Evolutionary conservation across 495 filamentous ascomycete genomes (phyloP).

Genomic region (Hyaloscypha variabilis): DNA sequence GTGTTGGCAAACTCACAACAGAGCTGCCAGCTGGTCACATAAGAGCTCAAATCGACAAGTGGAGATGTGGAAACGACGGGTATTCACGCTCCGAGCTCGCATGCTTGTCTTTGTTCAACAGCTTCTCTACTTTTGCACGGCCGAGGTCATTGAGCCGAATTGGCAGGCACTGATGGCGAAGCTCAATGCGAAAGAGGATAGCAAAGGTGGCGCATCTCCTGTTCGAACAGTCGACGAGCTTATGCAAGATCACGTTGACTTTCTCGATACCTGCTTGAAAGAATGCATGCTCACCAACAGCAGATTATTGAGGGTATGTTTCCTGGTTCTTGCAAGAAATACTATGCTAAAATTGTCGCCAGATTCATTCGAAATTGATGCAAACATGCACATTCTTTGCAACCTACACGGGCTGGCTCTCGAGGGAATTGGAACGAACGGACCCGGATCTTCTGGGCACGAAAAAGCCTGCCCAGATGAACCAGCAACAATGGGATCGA

Average conservation of each 20-base stretch:
- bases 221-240: constrained; percentile 88
- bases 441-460: constrained; percentile 71
- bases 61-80: constrained; percentile 90
- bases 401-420: constrained; percentile 78
- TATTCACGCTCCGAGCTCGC: constrained; percentile 87
- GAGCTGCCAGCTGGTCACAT: constrained; percentile 82
- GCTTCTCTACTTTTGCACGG: constrained; percentile 92
- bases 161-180: constrained; percentile 91
- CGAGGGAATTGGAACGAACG: constrained; percentile 73
- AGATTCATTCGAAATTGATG: constrained; percentile 97
- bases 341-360: not conserved
- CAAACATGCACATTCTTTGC: constrained; percentile 92
- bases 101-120: constrained; percentile 99
- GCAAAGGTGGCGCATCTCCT: constrained; percentile 42
- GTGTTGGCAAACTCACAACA: constrained; percentile 89
- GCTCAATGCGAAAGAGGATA: constrained; percentile 56
- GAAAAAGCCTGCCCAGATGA: constrained; percentile 53
- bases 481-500: constrained; percentile 52
- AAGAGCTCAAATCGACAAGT: constrained; percentile 71
- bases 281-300: constrained; percentile 99
- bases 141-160: constrained; percentile 97
- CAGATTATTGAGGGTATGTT: constrained; percentile 80
- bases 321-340: not conserved
- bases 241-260: constrained; percentile 99
- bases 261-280: constrained; percentile 95